Evolutionary conservation across 352 stramenopile genomes (phyloP).

Genomic region (Thraustochytrium striatum): DNA sequence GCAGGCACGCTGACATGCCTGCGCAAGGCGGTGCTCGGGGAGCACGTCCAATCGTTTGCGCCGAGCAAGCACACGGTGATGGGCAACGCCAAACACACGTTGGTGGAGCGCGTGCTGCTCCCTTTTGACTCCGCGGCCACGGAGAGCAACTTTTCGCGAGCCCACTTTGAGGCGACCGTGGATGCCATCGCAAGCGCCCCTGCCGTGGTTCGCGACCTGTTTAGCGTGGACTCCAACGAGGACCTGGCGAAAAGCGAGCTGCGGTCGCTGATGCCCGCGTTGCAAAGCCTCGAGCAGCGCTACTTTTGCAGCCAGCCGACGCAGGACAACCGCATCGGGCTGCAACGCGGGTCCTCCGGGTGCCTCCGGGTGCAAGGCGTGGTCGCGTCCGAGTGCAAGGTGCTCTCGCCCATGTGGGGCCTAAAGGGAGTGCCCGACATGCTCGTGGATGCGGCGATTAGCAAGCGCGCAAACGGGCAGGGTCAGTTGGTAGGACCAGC

Average conservation of each 20-base stretch:
- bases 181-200: not conserved
- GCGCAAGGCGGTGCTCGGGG: not conserved
- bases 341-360: not conserved
- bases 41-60: not conserved
- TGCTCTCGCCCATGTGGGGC: slow-evolving; percentile 24
- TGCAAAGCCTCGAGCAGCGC: not conserved
- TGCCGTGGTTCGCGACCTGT: not conserved
- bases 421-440: slow-evolving; percentile 7
- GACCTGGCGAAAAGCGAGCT: not conserved
- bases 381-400: slow-evolving; percentile 3
- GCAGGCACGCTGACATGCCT: slow-evolving; percentile 1
- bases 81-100: not conserved
- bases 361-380: not conserved
- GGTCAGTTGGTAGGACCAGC: not conserved
- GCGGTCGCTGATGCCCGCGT: not conserved
- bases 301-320: not conserved
- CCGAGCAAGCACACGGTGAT: not conserved
- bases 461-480: no score
- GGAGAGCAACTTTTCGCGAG: not conserved
- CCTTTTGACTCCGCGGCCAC: not conserved
- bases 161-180: not conserved
- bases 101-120: not conserved
- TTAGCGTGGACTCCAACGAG: not conserved
- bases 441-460: no score
- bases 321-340: not conserved